Evolutionary conservation across 1,284 basidiomycete genomes (phyloP), one percentile per base, ranked within the genome.

Genomic region (Cryptococcus sp.): DNA sequence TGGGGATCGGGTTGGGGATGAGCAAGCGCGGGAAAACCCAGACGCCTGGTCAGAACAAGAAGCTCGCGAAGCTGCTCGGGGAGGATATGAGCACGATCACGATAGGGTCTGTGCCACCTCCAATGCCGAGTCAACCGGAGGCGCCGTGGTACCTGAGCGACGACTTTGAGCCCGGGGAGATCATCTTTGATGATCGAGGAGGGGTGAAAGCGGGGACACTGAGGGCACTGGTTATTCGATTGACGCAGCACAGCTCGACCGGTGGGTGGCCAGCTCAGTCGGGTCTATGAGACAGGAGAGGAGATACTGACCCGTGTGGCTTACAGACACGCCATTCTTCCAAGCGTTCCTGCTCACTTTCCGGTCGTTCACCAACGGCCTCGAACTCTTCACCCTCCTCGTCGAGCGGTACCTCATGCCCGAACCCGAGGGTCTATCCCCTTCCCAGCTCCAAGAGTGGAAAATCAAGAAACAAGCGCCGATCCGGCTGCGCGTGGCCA

Each of bases 271-370:
- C 35, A 16, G 15, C 11, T 35, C 38, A n/a, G n/a, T n/a, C n/a
- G n/a, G n/a, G n/a, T n/a, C n/a, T n/a, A n/a, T n/a, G n/a, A n/a
- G 42, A 13, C 36, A 3, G 12, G 20, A 35, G 15, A 35, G 37
- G 23, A 6, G 12, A 21, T 24, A 38, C 46, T 55, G 35, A 50
- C 28, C 28, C 28, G 28, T 28, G 20, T 45, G 37, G 9, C 11
- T 13, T 7, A 21, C 52, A 59, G 72, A 73, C 53, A 70, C 66
- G 18, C 84, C 85, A 6, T 98, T 91, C 78, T 89, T 86, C 72
- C 88, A 89, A 72, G 88, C 93, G 1, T 99, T 98, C 83, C 77
- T 98, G 60, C 88, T 97, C 83, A 98, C 96, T 1, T 97, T 93
- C 81, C 91, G 94, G 65, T 95, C 92, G 0, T 98, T 98, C 76